Conservation (phyloP, 164 flowering plant species). For the Brasenia schreberi region DNA sequence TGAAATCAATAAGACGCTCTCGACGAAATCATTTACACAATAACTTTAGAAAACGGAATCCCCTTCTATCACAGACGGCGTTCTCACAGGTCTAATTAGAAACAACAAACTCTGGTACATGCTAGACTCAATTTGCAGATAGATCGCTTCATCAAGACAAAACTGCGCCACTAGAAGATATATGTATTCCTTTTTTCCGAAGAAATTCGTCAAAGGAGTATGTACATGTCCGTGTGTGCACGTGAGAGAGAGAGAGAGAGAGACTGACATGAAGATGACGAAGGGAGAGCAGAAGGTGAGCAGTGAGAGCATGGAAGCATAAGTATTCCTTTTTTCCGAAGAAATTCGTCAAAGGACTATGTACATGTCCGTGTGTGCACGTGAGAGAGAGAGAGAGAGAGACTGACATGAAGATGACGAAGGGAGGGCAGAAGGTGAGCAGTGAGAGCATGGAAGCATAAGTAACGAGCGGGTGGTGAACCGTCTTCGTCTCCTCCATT, state of each 20-base stretch:
- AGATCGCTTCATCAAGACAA: no score
- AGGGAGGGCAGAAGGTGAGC: conserved; percentile 83
- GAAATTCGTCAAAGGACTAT: no score
- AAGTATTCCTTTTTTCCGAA: no score
- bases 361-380: neutral
- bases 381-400: neutral
- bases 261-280: conserved; percentile 76
- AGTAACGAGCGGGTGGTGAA: conserved; percentile 71
- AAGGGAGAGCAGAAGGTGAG: conserved; percentile 88
- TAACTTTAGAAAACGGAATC: no score
- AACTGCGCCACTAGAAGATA: no score
- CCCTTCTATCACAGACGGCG: no score
- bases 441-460: conserved; percentile 75
- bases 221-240: neutral
- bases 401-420: conserved; percentile 82
- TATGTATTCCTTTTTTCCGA: no score
- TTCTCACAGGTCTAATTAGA: neutral
- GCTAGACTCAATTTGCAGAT: no score
- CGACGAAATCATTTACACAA: no score
- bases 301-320: conserved; percentile 70
- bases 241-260: neutral
- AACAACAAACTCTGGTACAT: neutral
- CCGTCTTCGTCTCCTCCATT: conserved; percentile 51
- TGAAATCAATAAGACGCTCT: no score
- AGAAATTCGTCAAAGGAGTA: no score